Conservation (phyloP, 2,329 filamentous ascomycete species). For the Phoma sp. region DNA sequence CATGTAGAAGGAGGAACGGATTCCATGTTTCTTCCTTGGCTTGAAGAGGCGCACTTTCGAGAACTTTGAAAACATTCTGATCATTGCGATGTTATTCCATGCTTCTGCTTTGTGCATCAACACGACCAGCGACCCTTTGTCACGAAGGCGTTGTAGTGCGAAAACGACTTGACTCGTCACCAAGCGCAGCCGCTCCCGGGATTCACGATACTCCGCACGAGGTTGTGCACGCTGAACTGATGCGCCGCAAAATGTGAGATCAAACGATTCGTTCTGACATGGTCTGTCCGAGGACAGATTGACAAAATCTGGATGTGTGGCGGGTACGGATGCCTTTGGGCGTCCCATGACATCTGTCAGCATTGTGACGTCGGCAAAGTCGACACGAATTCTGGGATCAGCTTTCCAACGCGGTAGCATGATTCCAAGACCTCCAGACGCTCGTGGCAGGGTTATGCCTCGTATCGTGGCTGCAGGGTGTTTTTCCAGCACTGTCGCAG, state of each 20-base stretch:
- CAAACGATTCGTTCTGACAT: slow-evolving; percentile 15
- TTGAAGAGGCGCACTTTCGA: slow-evolving; percentile 56
- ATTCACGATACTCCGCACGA: slow-evolving; percentile 29
- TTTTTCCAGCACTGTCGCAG: slow-evolving; percentile 45
- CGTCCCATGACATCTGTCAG: slow-evolving; percentile 52
- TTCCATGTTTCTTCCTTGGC: slow-evolving; percentile 50
- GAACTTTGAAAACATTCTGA: slow-evolving; percentile 54
- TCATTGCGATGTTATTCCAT: slow-evolving; percentile 46
- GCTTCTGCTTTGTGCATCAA: slow-evolving; percentile 59
- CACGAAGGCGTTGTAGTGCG: slow-evolving; percentile 54
- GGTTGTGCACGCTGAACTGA: slow-evolving; percentile 47
- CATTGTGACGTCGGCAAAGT: slow-evolving; percentile 60
- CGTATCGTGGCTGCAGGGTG: slow-evolving; percentile 48
- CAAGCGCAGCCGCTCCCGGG: slow-evolving; percentile 40
- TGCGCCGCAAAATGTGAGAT: slow-evolving; percentile 59
- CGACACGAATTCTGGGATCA: slow-evolving; percentile 8
- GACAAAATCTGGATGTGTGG: neutral
- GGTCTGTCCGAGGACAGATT: neutral
- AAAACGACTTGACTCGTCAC: slow-evolving; percentile 52
- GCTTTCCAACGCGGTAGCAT: slow-evolving; percentile 5
- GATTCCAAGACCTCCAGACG: slow-evolving; percentile 52
- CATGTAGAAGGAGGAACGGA: slow-evolving; percentile 62
- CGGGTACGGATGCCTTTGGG: neutral
- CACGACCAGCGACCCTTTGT: slow-evolving; percentile 59
- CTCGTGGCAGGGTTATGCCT: slow-evolving; percentile 53